Evolutionary conservation across 2,329 filamentous ascomycete genomes (phyloP), one percentile per base, ranked within the genome.

Genomic region (Fonsecaea pedrosoi): DNA sequence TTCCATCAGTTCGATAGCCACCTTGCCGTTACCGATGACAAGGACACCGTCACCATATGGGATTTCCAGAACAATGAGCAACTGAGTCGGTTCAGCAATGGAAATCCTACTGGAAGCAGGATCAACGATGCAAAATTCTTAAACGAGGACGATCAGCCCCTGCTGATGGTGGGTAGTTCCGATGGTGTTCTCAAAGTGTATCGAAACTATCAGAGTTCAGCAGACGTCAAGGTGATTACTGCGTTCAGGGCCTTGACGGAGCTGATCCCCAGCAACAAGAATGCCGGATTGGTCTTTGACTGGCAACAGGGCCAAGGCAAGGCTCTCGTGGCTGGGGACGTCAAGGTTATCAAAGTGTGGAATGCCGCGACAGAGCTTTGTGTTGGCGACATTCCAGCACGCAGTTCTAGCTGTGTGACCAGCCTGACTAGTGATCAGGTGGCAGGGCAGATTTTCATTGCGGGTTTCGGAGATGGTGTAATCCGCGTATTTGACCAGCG

Each of bases 1-100:
- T 97, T 98, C 78, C 95, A 99, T 79, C 95, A 99, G 76, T 99
- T 97, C 73, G 95, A 99, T 77, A 92, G 97, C 74, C 94, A 98
- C 76, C 86, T 99, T 21, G 92, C 95, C 1, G 92, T 97, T 12
- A 92, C 93, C 12, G 95, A 99, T 78, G 94, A 97, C 74, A 89
- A 91, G 63, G 96, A 99, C 78, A 96, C 42, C 60, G 69, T 65
- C 68, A 84, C 87, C 65, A 87, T 99, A 35, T 98, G 95, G 92
- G 95, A 99, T 78, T 99, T 94, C 91, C 89, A 92, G 78, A 87
- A 86, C 62, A 88, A 90, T 71, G 85, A 84, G 58, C 87, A 90
- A 38, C 82, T 97, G 70, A 92, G 88, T 75, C 89, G 90, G 63
- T 99, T 99, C 79, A 96, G 92, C 34, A 98, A 98, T 74, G 94